Evolutionary conservation across 2,329 filamentous ascomycete species (phyloP).

Genomic region (Claviceps sp.): DNA sequence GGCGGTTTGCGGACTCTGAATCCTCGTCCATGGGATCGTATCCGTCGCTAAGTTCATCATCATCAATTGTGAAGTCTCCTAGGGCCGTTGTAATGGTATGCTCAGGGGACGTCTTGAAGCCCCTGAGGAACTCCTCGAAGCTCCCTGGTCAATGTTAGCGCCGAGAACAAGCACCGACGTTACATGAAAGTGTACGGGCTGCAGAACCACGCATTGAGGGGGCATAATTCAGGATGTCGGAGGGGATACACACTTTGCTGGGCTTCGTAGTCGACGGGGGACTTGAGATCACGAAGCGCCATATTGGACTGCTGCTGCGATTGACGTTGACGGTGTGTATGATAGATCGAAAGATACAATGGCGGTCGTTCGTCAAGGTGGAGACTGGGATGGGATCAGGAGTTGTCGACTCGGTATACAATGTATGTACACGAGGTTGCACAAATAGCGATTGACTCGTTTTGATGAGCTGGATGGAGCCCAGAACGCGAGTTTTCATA

Average conservation of each 20-base stretch:
- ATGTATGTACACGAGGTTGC: too few relatives aligned
- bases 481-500: too few relatives aligned
- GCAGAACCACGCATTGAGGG: not conserved
- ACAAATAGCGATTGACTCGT: too few relatives aligned
- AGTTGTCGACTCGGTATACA: too few relatives aligned
- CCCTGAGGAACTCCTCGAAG: conserved; percentile 76
- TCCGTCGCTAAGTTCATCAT: conserved; percentile 76
- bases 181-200: not conserved
- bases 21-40: conserved; percentile 87
- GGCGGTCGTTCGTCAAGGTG: conserved; percentile 9
- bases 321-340: not conserved
- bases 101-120: conserved; percentile 71
- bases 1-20: conserved; percentile 43
- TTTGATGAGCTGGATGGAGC: too few relatives aligned
- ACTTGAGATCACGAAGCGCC: conserved; percentile 71
- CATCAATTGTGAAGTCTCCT: conserved; percentile 72
- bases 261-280: conserved; percentile 73
- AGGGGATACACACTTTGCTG: conserved; percentile 56
- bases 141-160: conserved; percentile 36
- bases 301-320: conserved; percentile 33
- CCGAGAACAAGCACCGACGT: not conserved
- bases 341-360: not conserved
- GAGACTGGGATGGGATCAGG: conserved; percentile 3
- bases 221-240: not conserved
- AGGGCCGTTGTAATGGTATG: conserved; percentile 68